Conservation (phyloP, 2,329 filamentous ascomycete genomes). For the Penicillium hordei region DNA sequence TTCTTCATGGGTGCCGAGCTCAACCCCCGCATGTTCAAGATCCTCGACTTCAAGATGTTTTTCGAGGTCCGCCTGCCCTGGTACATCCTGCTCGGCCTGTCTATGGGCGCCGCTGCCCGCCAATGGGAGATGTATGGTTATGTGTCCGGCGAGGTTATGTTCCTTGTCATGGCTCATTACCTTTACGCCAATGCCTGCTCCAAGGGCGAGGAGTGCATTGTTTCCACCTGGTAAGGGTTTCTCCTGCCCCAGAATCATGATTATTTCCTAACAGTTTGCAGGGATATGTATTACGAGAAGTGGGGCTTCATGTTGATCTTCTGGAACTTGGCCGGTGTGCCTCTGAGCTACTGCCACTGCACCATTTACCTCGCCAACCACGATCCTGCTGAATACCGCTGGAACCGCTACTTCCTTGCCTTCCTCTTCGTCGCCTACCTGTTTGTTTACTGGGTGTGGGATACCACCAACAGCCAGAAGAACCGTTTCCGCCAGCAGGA, state of each 20-base stretch:
- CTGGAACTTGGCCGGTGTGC: conserved; percentile 92
- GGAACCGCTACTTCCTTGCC: conserved; percentile 67
- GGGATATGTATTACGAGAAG: conserved; percentile 97
- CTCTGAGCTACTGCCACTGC: conserved; percentile 90
- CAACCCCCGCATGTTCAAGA: conserved; percentile 80
- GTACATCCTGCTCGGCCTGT: conserved; percentile 83
- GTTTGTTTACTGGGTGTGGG: conserved; percentile 87
- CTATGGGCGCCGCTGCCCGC: conserved; percentile 71
- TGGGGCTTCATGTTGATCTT: conserved; percentile 98
- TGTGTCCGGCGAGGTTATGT: conserved; percentile 78
- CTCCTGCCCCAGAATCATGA: background rate
- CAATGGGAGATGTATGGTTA: conserved; percentile 86
- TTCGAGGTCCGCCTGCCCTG: conserved; percentile 89
- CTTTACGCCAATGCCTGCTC: conserved; percentile 89
- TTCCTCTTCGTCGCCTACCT: conserved; percentile 70
- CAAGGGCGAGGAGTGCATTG: conserved; percentile 88
- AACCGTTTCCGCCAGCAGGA: conserved; percentile 84
- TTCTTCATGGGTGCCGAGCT: conserved; percentile 90
- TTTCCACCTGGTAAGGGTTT: conserved; percentile 68
- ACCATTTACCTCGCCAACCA: conserved; percentile 87
- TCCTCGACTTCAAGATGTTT: conserved; percentile 93
- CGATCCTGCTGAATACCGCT: conserved; percentile 71
- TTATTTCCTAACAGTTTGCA: conserved; percentile 30
- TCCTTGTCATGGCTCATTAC: conserved; percentile 85
- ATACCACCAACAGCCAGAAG: conserved; percentile 90